phyloP scores from a whole-genome alignment of 306 rosid species.

The Rosa persica region DNA sequence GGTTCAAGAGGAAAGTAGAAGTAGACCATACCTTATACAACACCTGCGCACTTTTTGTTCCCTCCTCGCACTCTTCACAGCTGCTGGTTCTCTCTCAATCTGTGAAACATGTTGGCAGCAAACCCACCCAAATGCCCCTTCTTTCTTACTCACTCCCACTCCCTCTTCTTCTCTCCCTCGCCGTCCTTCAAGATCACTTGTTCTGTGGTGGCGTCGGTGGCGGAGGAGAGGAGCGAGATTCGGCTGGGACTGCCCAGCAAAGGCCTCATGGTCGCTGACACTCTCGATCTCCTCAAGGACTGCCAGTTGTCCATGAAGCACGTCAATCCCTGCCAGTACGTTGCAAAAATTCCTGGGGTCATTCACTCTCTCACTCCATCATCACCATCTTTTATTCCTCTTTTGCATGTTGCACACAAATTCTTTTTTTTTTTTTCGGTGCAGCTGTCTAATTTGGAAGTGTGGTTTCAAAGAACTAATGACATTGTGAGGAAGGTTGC shows the following conservation, averaged over 20 bases:
- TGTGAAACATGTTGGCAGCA: slow-evolving; percentile 1
- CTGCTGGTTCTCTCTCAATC: not conserved
- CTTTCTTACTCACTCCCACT: not conserved
- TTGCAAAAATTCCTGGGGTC: slow-evolving; percentile 86
- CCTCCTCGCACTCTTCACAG: not conserved
- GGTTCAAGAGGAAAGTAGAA: too few species aligned
- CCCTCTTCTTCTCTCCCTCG: not conserved
- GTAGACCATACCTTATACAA: too few species aligned
- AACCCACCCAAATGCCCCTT: slow-evolving; percentile 26
- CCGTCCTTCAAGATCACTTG: not conserved
- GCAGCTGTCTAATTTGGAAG: slow-evolving; percentile 78
- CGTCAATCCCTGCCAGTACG: slow-evolving; percentile 86
- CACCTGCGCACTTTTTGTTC: too few species aligned
- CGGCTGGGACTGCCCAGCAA: slow-evolving; percentile 89
- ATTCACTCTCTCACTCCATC: not conserved
- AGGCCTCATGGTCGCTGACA: slow-evolving; percentile 84
- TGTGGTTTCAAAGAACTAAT: slow-evolving; percentile 92
- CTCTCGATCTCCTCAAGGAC: slow-evolving; percentile 84
- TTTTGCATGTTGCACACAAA: not conserved
- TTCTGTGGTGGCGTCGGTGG: not conserved
- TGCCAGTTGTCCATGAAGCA: slow-evolving; percentile 92
- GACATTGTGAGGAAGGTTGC: slow-evolving; percentile 80
- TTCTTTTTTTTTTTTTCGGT: not conserved
- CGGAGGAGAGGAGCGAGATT: slow-evolving; percentile 51
- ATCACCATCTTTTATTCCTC: not conserved